phyloP scores from a whole-genome alignment of 139 green algal species.

The Ostreobium quekettii region DNA sequence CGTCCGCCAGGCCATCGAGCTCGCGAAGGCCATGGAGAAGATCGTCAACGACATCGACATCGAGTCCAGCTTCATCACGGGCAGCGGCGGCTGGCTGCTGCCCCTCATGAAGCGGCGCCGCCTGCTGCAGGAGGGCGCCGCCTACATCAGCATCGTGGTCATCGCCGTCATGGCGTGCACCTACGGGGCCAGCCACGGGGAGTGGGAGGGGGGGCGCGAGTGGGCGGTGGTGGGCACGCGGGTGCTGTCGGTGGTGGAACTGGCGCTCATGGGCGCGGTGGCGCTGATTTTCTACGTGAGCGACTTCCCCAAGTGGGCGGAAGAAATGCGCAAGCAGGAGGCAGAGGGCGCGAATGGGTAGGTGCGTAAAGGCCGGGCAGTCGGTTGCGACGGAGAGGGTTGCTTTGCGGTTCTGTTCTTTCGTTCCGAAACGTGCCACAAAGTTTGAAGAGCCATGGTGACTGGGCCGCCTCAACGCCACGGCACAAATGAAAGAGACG shows the following conservation, averaged over 20 bases:
- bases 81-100: neutral
- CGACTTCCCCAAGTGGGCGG: neutral
- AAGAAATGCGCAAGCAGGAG: no score
- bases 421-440: no score
- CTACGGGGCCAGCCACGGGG: neutral
- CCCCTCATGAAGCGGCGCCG: conserved; percentile 7
- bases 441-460: no score
- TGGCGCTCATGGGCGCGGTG: neutral
- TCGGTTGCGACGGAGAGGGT: no score
- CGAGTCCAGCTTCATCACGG: conserved; percentile 21
- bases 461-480: no score
- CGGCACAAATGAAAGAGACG: no score
- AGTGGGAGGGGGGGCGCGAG: neutral
- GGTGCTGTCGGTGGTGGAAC: neutral
- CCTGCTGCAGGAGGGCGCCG: conserved; percentile 19
- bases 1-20: neutral
- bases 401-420: no score
- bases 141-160: conserved; percentile 19
- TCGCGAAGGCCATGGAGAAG: conserved; percentile 11
- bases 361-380: no score
- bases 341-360: no score
- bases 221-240: neutral
- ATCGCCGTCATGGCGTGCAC: neutral
- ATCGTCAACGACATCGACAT: conserved; percentile 28
- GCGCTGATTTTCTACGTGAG: conserved; percentile 23